phyloP scores from a whole-genome alignment of 805 yeast genomes.

The Schwanniomyces vanrijiae region DNA sequence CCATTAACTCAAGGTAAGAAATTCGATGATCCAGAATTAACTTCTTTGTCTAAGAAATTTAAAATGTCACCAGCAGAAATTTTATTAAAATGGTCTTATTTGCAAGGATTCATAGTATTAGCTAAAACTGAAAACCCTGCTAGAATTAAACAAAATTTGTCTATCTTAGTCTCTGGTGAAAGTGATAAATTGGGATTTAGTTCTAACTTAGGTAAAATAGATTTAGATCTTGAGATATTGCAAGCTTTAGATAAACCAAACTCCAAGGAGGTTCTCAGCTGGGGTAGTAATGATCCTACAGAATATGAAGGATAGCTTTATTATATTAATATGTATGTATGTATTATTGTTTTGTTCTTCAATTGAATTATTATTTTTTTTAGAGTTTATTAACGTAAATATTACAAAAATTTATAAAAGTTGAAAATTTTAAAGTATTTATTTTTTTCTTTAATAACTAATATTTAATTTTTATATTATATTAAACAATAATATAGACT shows the following conservation, averaged over 20 bases:
- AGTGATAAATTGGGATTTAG: constrained; percentile 25
- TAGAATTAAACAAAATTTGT: constrained; percentile 56
- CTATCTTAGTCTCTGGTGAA: constrained; percentile 39
- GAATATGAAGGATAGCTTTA: constrained; percentile 6
- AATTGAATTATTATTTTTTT: background rate
- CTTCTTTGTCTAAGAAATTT: constrained; percentile 48
- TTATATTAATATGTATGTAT: no score
- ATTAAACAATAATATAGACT: no score
- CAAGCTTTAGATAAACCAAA: constrained; percentile 35
- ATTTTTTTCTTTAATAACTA: no score
- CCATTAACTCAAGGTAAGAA: constrained; percentile 71
- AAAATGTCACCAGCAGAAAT: constrained; percentile 60
- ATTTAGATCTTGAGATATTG: constrained; percentile 37
- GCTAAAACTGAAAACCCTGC: constrained; percentile 60
- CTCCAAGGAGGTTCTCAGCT: constrained; percentile 32
- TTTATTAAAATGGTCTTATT: constrained; percentile 69
- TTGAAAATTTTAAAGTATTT: no score
- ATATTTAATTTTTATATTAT: no score
- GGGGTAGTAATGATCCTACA: constrained; percentile 36
- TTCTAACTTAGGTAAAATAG: constrained; percentile 35
- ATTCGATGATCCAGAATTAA: constrained; percentile 53
- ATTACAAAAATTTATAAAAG: no score
- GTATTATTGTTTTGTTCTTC: background rate
- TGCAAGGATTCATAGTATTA: constrained; percentile 69
- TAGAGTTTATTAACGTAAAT: background rate